Base-by-base conservation (phyloP, 1,284 basidiomycete species). In the Naganishia albida region DNA sequence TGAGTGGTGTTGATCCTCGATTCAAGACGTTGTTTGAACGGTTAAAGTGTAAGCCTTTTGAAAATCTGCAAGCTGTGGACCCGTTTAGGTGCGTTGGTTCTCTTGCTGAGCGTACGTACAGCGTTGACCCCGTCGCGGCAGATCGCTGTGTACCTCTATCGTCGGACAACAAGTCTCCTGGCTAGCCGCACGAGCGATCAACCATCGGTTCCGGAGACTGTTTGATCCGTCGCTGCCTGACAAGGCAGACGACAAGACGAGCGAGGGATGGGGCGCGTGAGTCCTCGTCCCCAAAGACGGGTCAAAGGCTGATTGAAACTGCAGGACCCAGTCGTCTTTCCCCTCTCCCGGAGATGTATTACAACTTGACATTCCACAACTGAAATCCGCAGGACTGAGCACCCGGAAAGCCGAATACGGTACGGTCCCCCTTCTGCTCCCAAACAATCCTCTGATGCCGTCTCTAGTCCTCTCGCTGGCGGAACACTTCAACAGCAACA, bases 141-240 rank as follows among this genome's bases (percentile, higher is more conserved):
- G 85, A 52, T 85, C 87, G 0, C 81, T 91, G 20, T 83, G 84
- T 39, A 85, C 83, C 1, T 87, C 85, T 39, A 90, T 91, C 66
- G 78, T 91, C 79, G 89, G 87, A 0, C 91, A 93, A 77, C 92
- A 97, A 77, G 93, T 97, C 46, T 91, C 89, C 0, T 94, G 90
- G 90, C 79, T 89, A 38, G 93, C 93, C 3, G 93, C 93, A 0
- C 83, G 88, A 43, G 87, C 90, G 4, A 92, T 96, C 62, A 86
- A 84, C n/a, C 88, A 91, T 77, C 87, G 84, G 65, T 96, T 97
- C 75, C 82, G 86, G 48, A 83, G 88, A 44, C 78, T 91, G 18
- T 93, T 86, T 74, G 85, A 90, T 69, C 85, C 85, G 28, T 82
- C 84, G 23, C 77, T 91, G 12, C 88, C 89, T 2, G 89, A 90